phyloP scores from a whole-genome alignment of 208 protist species.

The Jaenimonas drosophilae region DNA sequence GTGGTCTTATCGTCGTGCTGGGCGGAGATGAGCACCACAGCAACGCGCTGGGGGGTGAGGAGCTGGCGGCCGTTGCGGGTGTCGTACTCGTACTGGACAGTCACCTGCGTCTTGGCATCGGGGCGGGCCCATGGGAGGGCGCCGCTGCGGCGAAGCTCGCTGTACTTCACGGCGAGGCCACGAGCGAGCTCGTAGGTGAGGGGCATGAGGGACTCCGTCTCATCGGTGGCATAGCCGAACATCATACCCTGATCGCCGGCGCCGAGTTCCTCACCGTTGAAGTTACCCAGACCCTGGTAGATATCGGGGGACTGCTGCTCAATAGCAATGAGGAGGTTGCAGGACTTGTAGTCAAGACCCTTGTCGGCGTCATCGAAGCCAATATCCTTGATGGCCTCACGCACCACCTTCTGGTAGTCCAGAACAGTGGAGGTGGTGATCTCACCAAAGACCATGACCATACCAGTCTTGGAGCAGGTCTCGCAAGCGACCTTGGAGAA shows the following conservation, averaged over 20 bases:
- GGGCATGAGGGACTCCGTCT: conserved; percentile 98
- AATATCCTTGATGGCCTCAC: conserved; percentile 96
- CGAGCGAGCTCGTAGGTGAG: conserved; percentile 95
- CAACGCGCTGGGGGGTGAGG: conserved; percentile 91
- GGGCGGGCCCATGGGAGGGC: conserved; percentile 94
- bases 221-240: conserved; percentile 99
- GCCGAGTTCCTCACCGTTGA: conserved; percentile 93
- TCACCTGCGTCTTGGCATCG: conserved; percentile 99
- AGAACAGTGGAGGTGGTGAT: conserved; percentile 97
- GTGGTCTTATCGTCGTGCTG: conserved; percentile 95
- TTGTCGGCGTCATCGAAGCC: conserved; percentile 94
- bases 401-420: conserved; percentile 98
- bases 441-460: conserved; percentile 99
- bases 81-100: conserved; percentile 97
- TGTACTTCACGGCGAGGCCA: conserved; percentile 91
- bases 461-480: conserved; percentile 97
- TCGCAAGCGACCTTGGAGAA: conserved; percentile 98
- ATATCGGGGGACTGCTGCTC: conserved; percentile 99
- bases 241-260: conserved; percentile 99
- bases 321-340: conserved; percentile 96
- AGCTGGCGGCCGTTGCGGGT: conserved; percentile 67
- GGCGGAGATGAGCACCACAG: conserved; percentile 98
- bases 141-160: conserved; percentile 94
- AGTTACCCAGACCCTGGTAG: conserved; percentile 95
- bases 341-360: conserved; percentile 98